phyloP scores from a whole-genome alignment of 176 grass and related monocot species.

The Pharus latifolius region DNA sequence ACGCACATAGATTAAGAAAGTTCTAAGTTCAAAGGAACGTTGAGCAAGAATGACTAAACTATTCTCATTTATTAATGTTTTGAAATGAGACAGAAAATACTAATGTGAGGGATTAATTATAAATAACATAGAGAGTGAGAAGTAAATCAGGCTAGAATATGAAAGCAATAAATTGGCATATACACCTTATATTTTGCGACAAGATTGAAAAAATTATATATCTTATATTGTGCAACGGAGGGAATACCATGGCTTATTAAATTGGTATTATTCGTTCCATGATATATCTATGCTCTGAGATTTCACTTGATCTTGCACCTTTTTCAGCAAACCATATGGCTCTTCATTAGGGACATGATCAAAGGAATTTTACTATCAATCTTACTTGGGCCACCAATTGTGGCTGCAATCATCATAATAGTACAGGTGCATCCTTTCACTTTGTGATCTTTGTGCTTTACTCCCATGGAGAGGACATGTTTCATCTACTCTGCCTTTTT shows the following conservation, averaged over 20 bases:
- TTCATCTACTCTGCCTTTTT: background rate
- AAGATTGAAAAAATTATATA: too few species aligned
- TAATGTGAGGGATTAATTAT: too few species aligned
- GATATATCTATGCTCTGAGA: slow-evolving; percentile 3
- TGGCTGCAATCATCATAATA: slow-evolving; percentile 86
- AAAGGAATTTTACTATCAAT: slow-evolving; percentile 87
- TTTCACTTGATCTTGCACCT: background rate
- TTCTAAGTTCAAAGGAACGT: too few species aligned
- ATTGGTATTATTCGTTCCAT: background rate
- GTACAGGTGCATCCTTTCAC: slow-evolving; percentile 56
- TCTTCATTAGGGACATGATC: slow-evolving; percentile 83
- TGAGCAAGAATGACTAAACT: too few species aligned
- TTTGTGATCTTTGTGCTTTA: background rate
- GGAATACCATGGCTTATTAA: background rate
- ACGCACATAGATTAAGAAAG: too few species aligned
- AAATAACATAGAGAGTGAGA: too few species aligned
- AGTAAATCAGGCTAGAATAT: too few species aligned
- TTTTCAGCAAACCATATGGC: slow-evolving; percentile 90
- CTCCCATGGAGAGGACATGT: background rate
- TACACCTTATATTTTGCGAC: too few species aligned
- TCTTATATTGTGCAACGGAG: too few species aligned
- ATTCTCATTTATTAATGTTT: too few species aligned
- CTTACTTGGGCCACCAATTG: slow-evolving; percentile 77
- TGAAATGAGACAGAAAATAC: too few species aligned
- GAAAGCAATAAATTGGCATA: too few species aligned